Conservation (phyloP, 164 flowering plant genomes). For the Nymphaea colorata region DNA sequence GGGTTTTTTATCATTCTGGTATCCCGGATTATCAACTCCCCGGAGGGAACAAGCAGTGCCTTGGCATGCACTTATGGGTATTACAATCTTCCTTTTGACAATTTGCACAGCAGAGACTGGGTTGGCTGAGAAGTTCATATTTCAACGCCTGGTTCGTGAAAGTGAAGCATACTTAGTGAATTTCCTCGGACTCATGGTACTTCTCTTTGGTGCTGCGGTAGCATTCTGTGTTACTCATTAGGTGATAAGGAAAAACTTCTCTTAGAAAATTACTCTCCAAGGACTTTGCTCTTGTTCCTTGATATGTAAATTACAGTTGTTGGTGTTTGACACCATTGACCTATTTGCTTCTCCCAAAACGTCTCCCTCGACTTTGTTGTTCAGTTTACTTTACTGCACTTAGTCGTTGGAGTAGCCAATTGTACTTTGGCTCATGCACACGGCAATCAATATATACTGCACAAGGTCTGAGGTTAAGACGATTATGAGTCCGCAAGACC, state of each 20-base stretch:
- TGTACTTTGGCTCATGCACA: too few species aligned
- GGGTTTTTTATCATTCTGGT: constrained; percentile 10
- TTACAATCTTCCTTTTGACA: constrained; percentile 44
- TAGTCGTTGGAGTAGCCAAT: too few species aligned
- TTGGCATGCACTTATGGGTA: constrained; percentile 21
- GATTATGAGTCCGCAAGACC: too few species aligned
- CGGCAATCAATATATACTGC: too few species aligned
- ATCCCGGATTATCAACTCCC: neutral
- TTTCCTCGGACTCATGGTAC: constrained; percentile 44
- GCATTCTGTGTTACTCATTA: constrained; percentile 8
- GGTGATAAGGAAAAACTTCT: neutral
- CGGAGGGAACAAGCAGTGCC: constrained; percentile 4
- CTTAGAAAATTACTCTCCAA: too few species aligned
- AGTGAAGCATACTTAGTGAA: constrained; percentile 27
- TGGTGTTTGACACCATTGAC: too few species aligned
- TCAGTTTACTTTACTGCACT: too few species aligned
- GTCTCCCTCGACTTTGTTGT: too few species aligned
- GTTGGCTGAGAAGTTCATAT: constrained; percentile 28
- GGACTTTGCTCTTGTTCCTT: too few species aligned
- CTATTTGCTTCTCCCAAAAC: too few species aligned
- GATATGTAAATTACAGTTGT: too few species aligned
- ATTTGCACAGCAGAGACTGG: constrained; percentile 56
- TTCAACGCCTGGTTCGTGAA: constrained; percentile 10
- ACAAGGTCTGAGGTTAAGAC: too few species aligned
- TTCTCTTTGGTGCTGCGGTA: constrained; percentile 33